Evolutionary conservation across 495 filamentous ascomycete species (phyloP), one percentile per base, ranked within the genome.

Genomic region (Physcia stellaris): DNA sequence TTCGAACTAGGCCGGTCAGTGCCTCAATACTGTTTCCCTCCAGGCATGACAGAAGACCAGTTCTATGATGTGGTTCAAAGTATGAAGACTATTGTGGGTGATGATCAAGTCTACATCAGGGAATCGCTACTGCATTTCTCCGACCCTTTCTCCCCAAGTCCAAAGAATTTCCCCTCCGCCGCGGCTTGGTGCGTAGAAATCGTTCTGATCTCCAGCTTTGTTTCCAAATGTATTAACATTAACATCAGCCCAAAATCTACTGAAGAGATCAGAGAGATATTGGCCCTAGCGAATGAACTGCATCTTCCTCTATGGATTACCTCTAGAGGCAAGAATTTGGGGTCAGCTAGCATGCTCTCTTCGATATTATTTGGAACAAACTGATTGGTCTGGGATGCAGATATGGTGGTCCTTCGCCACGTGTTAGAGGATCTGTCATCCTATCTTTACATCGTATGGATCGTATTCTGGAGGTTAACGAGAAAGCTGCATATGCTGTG

Each of bases 351-450:
- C 26, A 7, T 28, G 26, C 26, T 7, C 26, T 28, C 26, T 7
- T 28, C 26, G 26, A 13, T 7, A 28, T 13, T 7, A 28, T 28
- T 13, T 7, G 26, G 7, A 7, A 28, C 13, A 7, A 28, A 13
- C 26, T 28, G 13, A 28, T 28, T 7, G 26, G 26, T 28, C 26
- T 7, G 7, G 26, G 13, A 28, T 28, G 26, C 13, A 28, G 69
- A 5, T 75, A 77, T 49, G 74, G 73, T 15, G 74, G 74, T 21
- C 64, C 70, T 0, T 68, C 70, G 0, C 68, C 71, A 1, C 54
- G 70, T 13, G 61, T 77, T 2, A 61, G 57, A 1, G 73, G 72
- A 6, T 62, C 57, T 21, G 62, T 76, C 0, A 64, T 65, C 4
- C 31, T 79, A 0, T 68, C 76, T 40, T 55, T 77, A 2, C 58